phyloP scores from a whole-genome alignment of 1,284 basidiomycete species.

The Abortiporus biennis region DNA sequence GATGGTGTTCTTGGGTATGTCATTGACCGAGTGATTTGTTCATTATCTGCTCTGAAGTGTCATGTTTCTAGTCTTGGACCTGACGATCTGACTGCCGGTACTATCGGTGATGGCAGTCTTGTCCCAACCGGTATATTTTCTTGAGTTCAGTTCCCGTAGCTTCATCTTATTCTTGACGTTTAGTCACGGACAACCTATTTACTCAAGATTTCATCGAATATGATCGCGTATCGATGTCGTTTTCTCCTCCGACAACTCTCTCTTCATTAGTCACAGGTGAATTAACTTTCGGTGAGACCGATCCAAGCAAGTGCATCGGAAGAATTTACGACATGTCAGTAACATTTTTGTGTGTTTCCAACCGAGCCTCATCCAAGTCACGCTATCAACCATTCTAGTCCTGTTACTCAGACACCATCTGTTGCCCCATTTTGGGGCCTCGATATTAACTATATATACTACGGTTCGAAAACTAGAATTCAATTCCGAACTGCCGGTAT shows the following conservation, averaged over 20 bases:
- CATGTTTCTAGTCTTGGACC: slow-evolving; percentile 28
- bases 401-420: slow-evolving; percentile 25
- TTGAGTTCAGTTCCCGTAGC: no score
- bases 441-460: no score
- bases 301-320: slow-evolving; percentile 41
- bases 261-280: slow-evolving; percentile 22
- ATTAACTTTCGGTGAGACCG: slow-evolving; percentile 37
- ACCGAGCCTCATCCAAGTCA: background rate
- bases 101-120: background rate
- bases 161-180: slow-evolving; percentile 29
- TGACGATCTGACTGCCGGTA: background rate
- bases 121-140: no score
- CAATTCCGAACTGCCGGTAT: slow-evolving; percentile 19
- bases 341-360: background rate
- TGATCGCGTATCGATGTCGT: slow-evolving; percentile 42
- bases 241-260: slow-evolving; percentile 31
- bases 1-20: slow-evolving; percentile 45
- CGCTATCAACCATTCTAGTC: no score
- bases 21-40: background rate
- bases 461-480: no score
- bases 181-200: slow-evolving; percentile 42
- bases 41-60: slow-evolving; percentile 36
- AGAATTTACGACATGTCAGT: slow-evolving; percentile 37
- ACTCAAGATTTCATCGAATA: slow-evolving; percentile 17
- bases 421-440: slow-evolving; percentile 26